These are phyloP conservation scores for Margaritispora aquatica DNA, from an alignment of 495 filamentous ascomycete genomes.

Conservation along the genomic window DNA sequence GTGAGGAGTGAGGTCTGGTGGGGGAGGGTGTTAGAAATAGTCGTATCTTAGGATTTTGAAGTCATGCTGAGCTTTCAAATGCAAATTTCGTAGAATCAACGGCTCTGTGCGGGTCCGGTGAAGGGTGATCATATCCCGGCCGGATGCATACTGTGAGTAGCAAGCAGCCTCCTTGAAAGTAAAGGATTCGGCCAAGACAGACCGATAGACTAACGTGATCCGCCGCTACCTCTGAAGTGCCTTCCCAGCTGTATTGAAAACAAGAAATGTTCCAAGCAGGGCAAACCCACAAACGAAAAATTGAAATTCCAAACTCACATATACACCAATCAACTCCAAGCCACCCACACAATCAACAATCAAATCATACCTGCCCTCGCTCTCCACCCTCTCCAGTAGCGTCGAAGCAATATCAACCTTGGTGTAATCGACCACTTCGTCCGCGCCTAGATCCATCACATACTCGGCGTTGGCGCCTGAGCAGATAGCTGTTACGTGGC, in stretches of 20 bases:
- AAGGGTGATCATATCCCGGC: too few species aligned
- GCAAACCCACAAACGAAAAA: not conserved
- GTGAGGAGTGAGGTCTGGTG: conserved; percentile 7
- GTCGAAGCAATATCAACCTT: conserved; percentile 9
- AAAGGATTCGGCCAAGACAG: too few species aligned
- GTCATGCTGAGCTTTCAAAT: too few species aligned
- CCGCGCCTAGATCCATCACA: conserved; percentile 24
- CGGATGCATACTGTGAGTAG: too few species aligned
- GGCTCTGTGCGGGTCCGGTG: too few species aligned
- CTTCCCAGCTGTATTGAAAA: too few species aligned
- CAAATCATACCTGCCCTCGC: conserved; percentile 5
- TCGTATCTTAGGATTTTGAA: too few species aligned
- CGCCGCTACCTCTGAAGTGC: too few species aligned
- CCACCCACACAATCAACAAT: conserved; percentile 26
- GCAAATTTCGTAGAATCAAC: too few species aligned
- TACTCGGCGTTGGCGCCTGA: conserved; percentile 25
- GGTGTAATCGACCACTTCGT: conserved; percentile 29
- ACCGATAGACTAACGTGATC: too few species aligned
- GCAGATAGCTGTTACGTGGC: conserved; percentile 26
- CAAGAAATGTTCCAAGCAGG: too few species aligned
- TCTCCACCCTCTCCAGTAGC: not conserved
- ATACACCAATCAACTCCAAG: conserved; percentile 14
- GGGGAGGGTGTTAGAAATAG: not conserved
- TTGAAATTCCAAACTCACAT: conserved; percentile 4
- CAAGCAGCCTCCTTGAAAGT: too few species aligned